Percentiles rank a stretch among this genome's conserved stretches.
These are phyloP conservation scores for Volutella citrinella DNA, from an alignment of 2,329 filamentous ascomycete genomes.

Conservation along the genomic window DNA sequence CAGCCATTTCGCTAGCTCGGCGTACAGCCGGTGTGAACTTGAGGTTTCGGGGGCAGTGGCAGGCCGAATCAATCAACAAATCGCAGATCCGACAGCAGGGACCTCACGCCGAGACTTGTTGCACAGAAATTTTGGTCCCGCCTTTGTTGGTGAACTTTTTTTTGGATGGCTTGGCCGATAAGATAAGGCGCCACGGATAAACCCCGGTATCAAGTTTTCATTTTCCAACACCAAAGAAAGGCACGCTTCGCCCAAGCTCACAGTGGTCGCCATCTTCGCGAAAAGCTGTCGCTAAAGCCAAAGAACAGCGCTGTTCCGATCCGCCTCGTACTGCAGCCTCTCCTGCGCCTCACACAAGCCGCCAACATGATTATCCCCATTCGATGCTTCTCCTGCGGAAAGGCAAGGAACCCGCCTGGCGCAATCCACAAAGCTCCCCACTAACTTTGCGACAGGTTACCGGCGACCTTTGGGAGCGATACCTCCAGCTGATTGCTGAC, in stretches of 20 bases:
- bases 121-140: constrained; percentile 41
- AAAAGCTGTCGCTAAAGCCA: too few relatives aligned
- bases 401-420: constrained; percentile 63
- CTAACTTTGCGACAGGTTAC: constrained; percentile 85
- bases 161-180: constrained; percentile 36
- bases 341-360: too few relatives aligned
- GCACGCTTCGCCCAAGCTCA: too few relatives aligned
- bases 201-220: background rate
- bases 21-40: constrained; percentile 2
- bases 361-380: constrained; percentile 94
- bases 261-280: constrained; percentile 21
- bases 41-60: constrained; percentile 14
- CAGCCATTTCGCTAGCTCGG: constrained; percentile 30
- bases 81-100: too few relatives aligned
- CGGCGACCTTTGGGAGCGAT: constrained; percentile 96
- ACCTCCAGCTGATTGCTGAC: constrained; percentile 83
- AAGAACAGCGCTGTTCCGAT: too few relatives aligned
- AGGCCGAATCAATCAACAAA: too few relatives aligned
- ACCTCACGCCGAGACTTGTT: too few relatives aligned
- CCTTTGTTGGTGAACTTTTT: constrained; percentile 34
- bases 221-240: background rate
- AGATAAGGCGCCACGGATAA: constrained; percentile 30
- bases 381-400: constrained; percentile 98
- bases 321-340: too few relatives aligned
- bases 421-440: too few relatives aligned